phyloP scores from a whole-genome alignment of 257 asterid species.

The Sherardia arvensis region DNA sequence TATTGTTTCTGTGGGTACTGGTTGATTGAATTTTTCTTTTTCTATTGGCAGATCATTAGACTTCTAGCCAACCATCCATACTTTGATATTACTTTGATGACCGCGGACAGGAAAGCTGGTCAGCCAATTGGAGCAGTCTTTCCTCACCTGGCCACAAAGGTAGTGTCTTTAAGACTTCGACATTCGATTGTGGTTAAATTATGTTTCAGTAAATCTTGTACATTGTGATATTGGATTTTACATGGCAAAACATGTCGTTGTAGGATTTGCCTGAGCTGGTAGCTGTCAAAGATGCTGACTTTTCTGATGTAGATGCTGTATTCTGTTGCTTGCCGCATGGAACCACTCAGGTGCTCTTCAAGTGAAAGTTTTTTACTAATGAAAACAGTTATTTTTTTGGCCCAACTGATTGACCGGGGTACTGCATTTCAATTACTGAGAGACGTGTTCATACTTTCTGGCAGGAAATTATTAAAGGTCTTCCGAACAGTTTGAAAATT shows the following conservation, averaged over 20 bases:
- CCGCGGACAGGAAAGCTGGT: constrained; percentile 94
- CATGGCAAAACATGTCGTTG: background rate
- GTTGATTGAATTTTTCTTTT: background rate
- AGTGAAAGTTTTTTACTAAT: too few relatives aligned
- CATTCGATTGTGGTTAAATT: background rate
- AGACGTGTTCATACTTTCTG: constrained; percentile 2
- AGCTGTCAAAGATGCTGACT: constrained; percentile 84
- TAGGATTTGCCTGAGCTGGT: constrained; percentile 84
- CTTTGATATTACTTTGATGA: constrained; percentile 66
- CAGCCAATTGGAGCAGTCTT: constrained; percentile 86
- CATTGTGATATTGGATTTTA: background rate
- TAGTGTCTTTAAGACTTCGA: constrained; percentile 15
- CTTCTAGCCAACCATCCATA: constrained; percentile 69
- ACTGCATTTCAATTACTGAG: too few relatives aligned
- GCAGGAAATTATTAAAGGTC: constrained; percentile 87
- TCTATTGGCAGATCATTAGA: constrained; percentile 60
- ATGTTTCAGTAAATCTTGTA: background rate
- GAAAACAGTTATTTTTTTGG: background rate
- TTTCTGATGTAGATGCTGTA: constrained; percentile 76
- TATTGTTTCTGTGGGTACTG: background rate
- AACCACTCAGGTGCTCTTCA: constrained; percentile 68
- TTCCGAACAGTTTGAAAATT: constrained; percentile 63
- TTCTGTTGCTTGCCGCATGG: constrained; percentile 99
- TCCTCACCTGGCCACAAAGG: constrained; percentile 77
- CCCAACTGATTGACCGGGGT: too few relatives aligned